Base-by-base conservation (phyloP, 2,329 filamentous ascomycete genomes). In the Verticillium klebahnii region DNA sequence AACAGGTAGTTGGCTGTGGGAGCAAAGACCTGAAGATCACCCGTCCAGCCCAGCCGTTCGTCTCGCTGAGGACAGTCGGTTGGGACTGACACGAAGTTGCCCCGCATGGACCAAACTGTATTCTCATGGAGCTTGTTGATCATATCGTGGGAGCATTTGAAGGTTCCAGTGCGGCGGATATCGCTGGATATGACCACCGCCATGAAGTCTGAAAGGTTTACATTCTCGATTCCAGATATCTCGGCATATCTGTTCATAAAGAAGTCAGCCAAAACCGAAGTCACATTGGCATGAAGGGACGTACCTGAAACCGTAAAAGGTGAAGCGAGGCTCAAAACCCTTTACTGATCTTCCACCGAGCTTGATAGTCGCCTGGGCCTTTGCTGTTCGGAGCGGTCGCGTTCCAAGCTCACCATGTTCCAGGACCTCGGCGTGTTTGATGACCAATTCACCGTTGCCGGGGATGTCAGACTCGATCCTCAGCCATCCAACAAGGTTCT, bases 401-500 rank as follows among this genome's bases (percentile, higher is more conserved):
- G 69, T 74, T 1, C 72, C 69, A 52, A 82, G 66, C 74, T 82
- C 73, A 57, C 76, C 71, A 61, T 80, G 62, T 63, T 86, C 82
- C 2, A 87, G 72, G n/a, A 84, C 83, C 68, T 87, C 85, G 0
- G 83, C 80, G 66, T 86, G 84, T 0, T 69, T 70, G 19, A 87
- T 71, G 3, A 71, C 75, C n/a, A 86, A 76, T 4, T 36, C 57
- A 2, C 3, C 76, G 72, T 77, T 78, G 11, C 19, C 45, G 1
- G 8, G n/a, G 2, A 37, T 34, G 7, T 19, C 59, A 12, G 57
- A 36, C 23, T 60, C 68, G 1, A 85, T 61, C 62, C 76, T 76
- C 8, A 63, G 23, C 60, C 60, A 61, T 1, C 84, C 85, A 1
- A 85, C 83, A 0, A 86, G 71, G 65, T 87, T 86, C 67, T 87